Evolutionary conservation across 2,329 filamentous ascomycete species (phyloP).

Genomic region (Thermoascus crustaceus): DNA sequence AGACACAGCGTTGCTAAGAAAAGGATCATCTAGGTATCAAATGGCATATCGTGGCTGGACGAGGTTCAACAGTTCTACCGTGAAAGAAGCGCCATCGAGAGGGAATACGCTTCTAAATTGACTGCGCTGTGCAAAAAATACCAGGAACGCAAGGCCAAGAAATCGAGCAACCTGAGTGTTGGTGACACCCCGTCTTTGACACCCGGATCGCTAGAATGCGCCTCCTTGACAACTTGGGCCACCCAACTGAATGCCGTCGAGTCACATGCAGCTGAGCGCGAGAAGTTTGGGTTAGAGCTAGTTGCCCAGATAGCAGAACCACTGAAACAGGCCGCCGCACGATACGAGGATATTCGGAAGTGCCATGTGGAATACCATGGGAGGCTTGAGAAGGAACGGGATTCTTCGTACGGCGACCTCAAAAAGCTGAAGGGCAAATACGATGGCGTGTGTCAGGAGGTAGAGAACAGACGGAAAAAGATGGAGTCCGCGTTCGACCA

Average conservation of each 20-base stretch:
- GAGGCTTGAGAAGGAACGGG: conserved; percentile 83
- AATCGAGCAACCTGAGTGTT: conserved; percentile 78
- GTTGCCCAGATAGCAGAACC: conserved; percentile 77
- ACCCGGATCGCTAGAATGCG: conserved; percentile 90
- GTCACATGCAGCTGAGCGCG: conserved; percentile 78
- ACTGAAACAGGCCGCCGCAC: conserved; percentile 61
- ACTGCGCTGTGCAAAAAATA: conserved; percentile 87
- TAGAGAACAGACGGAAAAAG: conserved; percentile 92
- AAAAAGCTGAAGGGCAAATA: conserved; percentile 91
- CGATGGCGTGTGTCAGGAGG: conserved; percentile 84
- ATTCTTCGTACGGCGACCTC: conserved; percentile 72
- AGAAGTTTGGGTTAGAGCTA: conserved; percentile 71
- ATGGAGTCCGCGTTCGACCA: conserved; percentile 84
- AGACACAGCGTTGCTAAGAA: conserved; percentile 7
- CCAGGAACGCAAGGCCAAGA: conserved; percentile 92
- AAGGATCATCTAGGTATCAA: conserved; percentile 50
- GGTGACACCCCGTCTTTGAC: conserved; percentile 90
- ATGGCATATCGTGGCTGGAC: conserved; percentile 89
- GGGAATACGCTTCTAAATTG: conserved; percentile 89
- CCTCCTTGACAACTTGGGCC: conserved; percentile 93
- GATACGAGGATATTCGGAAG: conserved; percentile 89
- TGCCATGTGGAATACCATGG: conserved; percentile 80
- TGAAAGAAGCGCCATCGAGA: conserved; percentile 87
- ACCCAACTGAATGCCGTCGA: conserved; percentile 89
- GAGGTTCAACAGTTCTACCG: conserved; percentile 97